These are phyloP conservation scores for Beauveria asiatica DNA, from an alignment of 2,329 filamentous ascomycete species.

Conservation along the genomic window DNA sequence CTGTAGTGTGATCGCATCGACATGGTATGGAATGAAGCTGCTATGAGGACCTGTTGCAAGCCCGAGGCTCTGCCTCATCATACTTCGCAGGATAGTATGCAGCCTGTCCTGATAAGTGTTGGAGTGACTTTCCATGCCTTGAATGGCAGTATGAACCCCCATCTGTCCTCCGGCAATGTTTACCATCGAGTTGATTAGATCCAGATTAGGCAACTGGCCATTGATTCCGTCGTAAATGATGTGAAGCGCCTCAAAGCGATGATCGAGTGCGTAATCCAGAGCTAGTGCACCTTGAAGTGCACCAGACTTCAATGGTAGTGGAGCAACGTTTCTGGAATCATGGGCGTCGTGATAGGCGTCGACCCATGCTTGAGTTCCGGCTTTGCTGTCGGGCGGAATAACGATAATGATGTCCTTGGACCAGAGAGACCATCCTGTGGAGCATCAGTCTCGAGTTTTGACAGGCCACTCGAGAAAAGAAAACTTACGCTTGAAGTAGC, in stretches of 20 bases:
- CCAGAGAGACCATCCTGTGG: slow-evolving; percentile 83
- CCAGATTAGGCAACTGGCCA: slow-evolving; percentile 88
- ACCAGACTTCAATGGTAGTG: slow-evolving; percentile 82
- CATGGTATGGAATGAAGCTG: slow-evolving; percentile 94
- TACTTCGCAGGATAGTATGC: slow-evolving; percentile 81
- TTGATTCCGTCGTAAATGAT: slow-evolving; percentile 94
- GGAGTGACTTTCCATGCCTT: slow-evolving; percentile 78
- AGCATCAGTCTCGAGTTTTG: neutral
- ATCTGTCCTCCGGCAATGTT: slow-evolving; percentile 85
- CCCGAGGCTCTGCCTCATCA: slow-evolving; percentile 85
- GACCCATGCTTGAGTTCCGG: slow-evolving; percentile 92
- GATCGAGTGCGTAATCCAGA: slow-evolving; percentile 83
- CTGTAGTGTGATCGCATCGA: slow-evolving; percentile 90
- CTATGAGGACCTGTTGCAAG: slow-evolving; percentile 87
- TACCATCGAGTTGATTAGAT: slow-evolving; percentile 90
- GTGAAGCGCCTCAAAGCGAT: slow-evolving; percentile 79
- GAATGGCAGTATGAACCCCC: slow-evolving; percentile 75
- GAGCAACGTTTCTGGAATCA: slow-evolving; percentile 57
- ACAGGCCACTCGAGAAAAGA: neutral
- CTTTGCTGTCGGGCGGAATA: slow-evolving; percentile 78
- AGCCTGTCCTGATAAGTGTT: slow-evolving; percentile 76
- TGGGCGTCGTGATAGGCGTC: slow-evolving; percentile 95
- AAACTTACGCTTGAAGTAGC: slow-evolving; percentile 77
- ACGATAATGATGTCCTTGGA: slow-evolving; percentile 97
- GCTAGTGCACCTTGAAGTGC: slow-evolving; percentile 87